Base-by-base conservation (phyloP, 805 yeast genomes). In the Dipodascus geniculatus region DNA sequence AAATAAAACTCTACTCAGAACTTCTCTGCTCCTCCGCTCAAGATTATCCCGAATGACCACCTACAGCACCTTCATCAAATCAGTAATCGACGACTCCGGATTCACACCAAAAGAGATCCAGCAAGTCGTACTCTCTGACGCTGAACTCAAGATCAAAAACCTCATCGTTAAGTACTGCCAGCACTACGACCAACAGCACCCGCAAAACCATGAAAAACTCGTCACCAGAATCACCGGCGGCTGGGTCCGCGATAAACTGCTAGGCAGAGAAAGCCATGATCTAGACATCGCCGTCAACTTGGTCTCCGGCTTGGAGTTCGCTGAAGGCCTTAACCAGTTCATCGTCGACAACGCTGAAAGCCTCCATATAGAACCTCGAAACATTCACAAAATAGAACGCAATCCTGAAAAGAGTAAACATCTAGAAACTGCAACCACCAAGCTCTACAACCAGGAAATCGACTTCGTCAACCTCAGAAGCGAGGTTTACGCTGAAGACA, bases 401-500 rank as follows among this genome's bases (percentile, higher is more conserved):
- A 93, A 95, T 67, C 99, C 99, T 0, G 97, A 87, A 58, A 91
- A 90, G 67, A 85, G 96, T 1, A 95, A 93, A 70, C 99, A 93
- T 71, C 71, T 93, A 60, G 99, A 93, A 62, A 95, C 99, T 1
- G 95, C 97, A 47, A 93, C 97, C 2, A 89, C 96, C 1, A 85
- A 82, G 62, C 68, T 93, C 9, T 87, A 77, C 63, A 95, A 83
- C 0, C 66, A 84, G n/a, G 96, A 88, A 62, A 79, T 93, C 52
- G 99, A 93, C 70, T 88, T 93, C 65, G 99, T 95, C 51, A 91
- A 91, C 67, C 73, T 93, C 58, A 73, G 99, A 58, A 82, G 83
- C 42, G 99, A 93, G 64, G 85, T 80, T 61, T 93, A 93, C 64
- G 81, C 95, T 0, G 80, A 77, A 22, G 83, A 83, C 42, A 84